Conservation (phyloP, 352 stramenopile genomes). For the Globisporangium radiosum region DNA sequence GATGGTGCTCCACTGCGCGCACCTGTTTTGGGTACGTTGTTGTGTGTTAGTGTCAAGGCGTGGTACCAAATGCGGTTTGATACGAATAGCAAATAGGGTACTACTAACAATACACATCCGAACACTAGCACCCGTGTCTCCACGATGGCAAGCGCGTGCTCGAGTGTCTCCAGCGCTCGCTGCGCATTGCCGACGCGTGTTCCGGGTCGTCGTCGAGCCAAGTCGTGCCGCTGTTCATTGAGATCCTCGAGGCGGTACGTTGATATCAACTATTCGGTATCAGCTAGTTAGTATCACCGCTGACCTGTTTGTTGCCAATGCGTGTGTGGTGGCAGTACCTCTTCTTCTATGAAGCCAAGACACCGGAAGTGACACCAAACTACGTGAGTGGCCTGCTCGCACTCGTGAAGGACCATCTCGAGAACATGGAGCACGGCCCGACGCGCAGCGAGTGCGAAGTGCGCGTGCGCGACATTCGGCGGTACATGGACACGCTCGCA, state of each 20-base stretch:
- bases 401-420: conserved; percentile 91
- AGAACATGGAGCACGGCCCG: conserved; percentile 80
- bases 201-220: conserved; percentile 67
- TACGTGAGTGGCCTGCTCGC: conserved; percentile 76
- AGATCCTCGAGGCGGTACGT: conserved; percentile 90
- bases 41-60: too few species aligned
- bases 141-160: conserved; percentile 91
- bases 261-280: neutral
- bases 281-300: too few species aligned
- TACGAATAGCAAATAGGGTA: too few species aligned
- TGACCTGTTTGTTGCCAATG: too few species aligned
- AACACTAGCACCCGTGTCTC: conserved; percentile 55
- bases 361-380: conserved; percentile 57
- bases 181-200: conserved; percentile 94
- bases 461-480: conserved; percentile 82
- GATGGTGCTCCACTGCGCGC: conserved; percentile 92
- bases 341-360: conserved; percentile 92
- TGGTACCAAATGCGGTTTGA: too few species aligned
- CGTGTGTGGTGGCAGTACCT: conserved; percentile 49
- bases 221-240: conserved; percentile 91
- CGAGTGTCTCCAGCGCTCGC: conserved; percentile 94
- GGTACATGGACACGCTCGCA: conserved; percentile 56
- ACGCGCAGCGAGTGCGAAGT: conserved; percentile 67
- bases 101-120: neutral
- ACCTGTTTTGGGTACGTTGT: conserved; percentile 92